These are phyloP conservation scores for Casuarina glauca DNA, from an alignment of 306 rosid species.

Conservation along the genomic window DNA sequence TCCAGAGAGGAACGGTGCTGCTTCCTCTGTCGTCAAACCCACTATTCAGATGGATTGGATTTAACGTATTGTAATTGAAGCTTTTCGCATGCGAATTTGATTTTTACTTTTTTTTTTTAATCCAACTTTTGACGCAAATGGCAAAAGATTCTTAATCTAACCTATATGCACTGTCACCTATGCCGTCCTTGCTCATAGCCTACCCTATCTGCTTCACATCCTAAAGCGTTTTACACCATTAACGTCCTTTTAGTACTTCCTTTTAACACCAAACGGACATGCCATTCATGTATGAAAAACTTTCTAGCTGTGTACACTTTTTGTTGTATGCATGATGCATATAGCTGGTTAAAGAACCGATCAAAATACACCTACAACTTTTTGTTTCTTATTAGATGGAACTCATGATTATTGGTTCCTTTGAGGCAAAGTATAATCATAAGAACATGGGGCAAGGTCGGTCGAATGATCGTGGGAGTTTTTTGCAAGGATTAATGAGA, in stretches of 20 bases:
- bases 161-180: neutral
- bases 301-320: neutral
- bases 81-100: neutral
- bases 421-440: neutral
- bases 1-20: constrained; percentile 32
- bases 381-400: neutral
- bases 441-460: neutral
- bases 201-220: neutral
- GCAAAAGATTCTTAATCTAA: neutral
- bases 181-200: neutral
- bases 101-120: neutral
- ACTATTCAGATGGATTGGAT: constrained; percentile 34
- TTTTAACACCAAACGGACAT: neutral
- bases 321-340: neutral
- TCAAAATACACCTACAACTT: neutral
- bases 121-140: neutral
- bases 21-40: constrained; percentile 42
- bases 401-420: neutral
- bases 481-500: constrained; percentile 4
- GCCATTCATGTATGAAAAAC: neutral
- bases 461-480: neutral
- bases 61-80: neutral
- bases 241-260: neutral
- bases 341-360: neutral
- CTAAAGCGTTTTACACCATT: neutral